Base-by-base conservation (phyloP, 139 green algal species). In the Ulvella scutata region DNA sequence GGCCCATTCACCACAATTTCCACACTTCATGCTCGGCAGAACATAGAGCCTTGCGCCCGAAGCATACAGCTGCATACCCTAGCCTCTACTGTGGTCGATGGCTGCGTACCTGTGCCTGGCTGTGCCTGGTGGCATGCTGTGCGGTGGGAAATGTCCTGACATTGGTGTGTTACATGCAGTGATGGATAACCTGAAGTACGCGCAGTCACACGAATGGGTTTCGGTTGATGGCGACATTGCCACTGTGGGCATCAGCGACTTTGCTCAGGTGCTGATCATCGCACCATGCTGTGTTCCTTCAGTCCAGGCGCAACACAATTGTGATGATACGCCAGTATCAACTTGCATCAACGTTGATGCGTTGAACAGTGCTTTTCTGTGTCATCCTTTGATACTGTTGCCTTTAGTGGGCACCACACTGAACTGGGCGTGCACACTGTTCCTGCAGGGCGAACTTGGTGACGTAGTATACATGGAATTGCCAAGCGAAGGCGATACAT, bases 381-480 rank as follows among this genome's bases (percentile, higher is more conserved):
- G n/a, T n/a, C n/a, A n/a, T n/a, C n/a, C n/a, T n/a, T n/a, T n/a
- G n/a, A n/a, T n/a, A n/a, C n/a, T n/a, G n/a, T n/a, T n/a, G n/a
- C n/a, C n/a, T n/a, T n/a, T n/a, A n/a, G n/a, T n/a, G n/a, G n/a
- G n/a, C n/a, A n/a, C n/a, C n/a, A n/a, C n/a, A n/a, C n/a, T n/a
- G n/a, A n/a, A n/a, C n/a, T n/a, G n/a, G n/a, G 29, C 72, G 51
- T 26, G 60, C 23, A 51, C 72, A 61, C 4, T 78, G 4, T 43
- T 3, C 38, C 0, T 82, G 40, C 82, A 96, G 90, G 74, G 37
- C 3, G 89, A 97, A 83, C 87, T 99, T 29, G 95, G 95, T 10
- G 94, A 99, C 75, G 86, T 99, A 4, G 94, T 99, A 44, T 98
- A 95, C 78, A 91, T 97, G 3, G 95, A 99, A 82, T 83, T 98